These are phyloP conservation scores for Buddleja alternifolia DNA, from an alignment of 257 asterid species.

Conservation along the genomic window DNA sequence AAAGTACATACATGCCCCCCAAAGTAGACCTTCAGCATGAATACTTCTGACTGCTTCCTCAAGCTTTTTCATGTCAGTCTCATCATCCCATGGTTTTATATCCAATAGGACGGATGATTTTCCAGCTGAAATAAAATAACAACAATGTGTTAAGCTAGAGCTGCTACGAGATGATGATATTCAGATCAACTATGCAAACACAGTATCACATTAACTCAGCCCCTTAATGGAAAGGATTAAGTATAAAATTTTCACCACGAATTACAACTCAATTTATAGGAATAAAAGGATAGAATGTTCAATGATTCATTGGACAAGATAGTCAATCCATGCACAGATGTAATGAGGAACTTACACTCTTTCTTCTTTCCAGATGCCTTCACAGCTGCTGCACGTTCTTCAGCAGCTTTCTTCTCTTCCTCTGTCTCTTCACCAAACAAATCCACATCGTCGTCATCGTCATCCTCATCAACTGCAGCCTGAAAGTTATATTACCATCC, in stretches of 20 bases:
- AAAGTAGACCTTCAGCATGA: constrained; percentile 75
- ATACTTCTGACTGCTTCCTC: constrained; percentile 88
- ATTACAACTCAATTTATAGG: background rate
- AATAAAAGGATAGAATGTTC: background rate
- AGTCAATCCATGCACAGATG: background rate
- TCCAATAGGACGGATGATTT: constrained; percentile 64
- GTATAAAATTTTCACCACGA: background rate
- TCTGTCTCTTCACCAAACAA: constrained; percentile 96
- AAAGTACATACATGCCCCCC: constrained; percentile 85
- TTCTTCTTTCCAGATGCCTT: constrained; percentile 91
- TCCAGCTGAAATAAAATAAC: constrained; percentile 55
- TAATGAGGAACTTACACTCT: constrained; percentile 59
- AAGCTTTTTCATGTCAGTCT: constrained; percentile 92
- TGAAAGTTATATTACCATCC: constrained; percentile 21
- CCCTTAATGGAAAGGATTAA: background rate
- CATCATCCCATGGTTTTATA: constrained; percentile 96
- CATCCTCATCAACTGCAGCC: constrained; percentile 82
- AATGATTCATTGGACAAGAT: background rate
- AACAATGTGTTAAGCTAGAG: background rate
- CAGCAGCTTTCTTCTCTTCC: constrained; percentile 94
- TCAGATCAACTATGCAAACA: background rate
- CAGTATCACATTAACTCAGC: background rate
- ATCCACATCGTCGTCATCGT: constrained; percentile 84
- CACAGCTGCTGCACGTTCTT: constrained; percentile 83
- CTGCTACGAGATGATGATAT: background rate